phyloP scores from a whole-genome alignment of 2,329 filamentous ascomycete genomes.

The Alternaria gaisen region DNA sequence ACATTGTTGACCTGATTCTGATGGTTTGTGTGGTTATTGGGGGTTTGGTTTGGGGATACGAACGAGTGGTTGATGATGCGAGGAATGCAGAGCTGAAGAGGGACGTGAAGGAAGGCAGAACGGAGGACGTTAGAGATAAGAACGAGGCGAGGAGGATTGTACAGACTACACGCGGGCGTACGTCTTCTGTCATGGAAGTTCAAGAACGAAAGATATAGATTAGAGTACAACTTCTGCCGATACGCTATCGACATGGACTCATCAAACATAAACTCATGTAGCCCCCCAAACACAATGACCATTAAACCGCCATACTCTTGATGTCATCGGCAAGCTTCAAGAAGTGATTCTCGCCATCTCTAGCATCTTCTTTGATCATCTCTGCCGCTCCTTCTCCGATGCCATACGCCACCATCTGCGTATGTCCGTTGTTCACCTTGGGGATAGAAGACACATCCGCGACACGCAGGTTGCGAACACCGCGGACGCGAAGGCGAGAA shows the following conservation, averaged over 20 bases:
- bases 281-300: not conserved
- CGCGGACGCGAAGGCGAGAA: slow-evolving; percentile 38
- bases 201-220: slow-evolving; percentile 6
- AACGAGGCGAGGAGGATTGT: not conserved
- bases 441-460: slow-evolving; percentile 40
- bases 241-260: not conserved
- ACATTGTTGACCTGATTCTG: slow-evolving; percentile 55
- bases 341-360: slow-evolving; percentile 11
- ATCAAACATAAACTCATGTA: not conserved
- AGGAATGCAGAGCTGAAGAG: not conserved
- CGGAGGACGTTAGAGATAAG: not conserved
- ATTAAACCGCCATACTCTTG: not conserved
- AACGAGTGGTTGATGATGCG: not conserved
- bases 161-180: not conserved
- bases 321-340: slow-evolving; percentile 17
- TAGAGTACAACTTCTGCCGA: not conserved
- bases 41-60: not conserved
- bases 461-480: slow-evolving; percentile 38
- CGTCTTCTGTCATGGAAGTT: slow-evolving; percentile 5
- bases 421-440: slow-evolving; percentile 43
- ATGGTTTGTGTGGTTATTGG: slow-evolving; percentile 7
- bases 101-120: not conserved
- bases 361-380: slow-evolving; percentile 41
- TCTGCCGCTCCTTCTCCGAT: slow-evolving; percentile 46
- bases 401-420: slow-evolving; percentile 49